Evolutionary conservation across 257 asterid genomes (phyloP), one percentile per base, ranked within the genome.

Genomic region (Avicennia marina): DNA sequence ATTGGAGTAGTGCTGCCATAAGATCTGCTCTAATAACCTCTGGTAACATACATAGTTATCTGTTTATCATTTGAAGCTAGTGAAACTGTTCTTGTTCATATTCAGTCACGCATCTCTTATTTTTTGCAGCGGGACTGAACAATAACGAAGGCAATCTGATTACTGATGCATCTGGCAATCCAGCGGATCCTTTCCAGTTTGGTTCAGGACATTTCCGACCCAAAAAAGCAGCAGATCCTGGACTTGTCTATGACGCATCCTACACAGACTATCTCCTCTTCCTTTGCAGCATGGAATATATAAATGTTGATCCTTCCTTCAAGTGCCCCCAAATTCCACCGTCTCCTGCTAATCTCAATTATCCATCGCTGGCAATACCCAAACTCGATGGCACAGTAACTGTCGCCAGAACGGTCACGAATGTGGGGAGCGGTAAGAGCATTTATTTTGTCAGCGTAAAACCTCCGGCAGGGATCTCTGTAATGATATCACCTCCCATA

Each of bases 1-100:
- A 15, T 21, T 90, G 98, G 98, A 87, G 89, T 56, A 83, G 95
- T 56, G 98, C 98, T 22, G 98, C 98, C 20, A 82, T 87, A 65
- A 70, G 94, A 81, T 90, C 98, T 16, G 98, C 98, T 53, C 68
- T 90, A 6, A 75, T 85, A 36, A 90, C 98, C 34, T 63, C 98
- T 5, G 94, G 98, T 84, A 72, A 19, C 25, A 17, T 43, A 47
- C 22, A 32, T 22, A 19, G 45, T 15, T 12, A 58, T n/a, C n/a
- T n/a, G n/a, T n/a, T n/a, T n/a, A n/a, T n/a, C n/a, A n/a, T n/a
- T n/a, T n/a, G n/a, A n/a, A n/a, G n/a, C n/a, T n/a, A n/a, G n/a
- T n/a, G n/a, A n/a, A n/a, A n/a, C n/a, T n/a, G n/a, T 29, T 29
- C 33, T 29, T 29, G 33, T 29, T 86, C n/a, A n/a, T n/a, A n/a